Base-by-base conservation (phyloP, 1,284 basidiomycete species). In the Tranzscheliella williamsii region DNA sequence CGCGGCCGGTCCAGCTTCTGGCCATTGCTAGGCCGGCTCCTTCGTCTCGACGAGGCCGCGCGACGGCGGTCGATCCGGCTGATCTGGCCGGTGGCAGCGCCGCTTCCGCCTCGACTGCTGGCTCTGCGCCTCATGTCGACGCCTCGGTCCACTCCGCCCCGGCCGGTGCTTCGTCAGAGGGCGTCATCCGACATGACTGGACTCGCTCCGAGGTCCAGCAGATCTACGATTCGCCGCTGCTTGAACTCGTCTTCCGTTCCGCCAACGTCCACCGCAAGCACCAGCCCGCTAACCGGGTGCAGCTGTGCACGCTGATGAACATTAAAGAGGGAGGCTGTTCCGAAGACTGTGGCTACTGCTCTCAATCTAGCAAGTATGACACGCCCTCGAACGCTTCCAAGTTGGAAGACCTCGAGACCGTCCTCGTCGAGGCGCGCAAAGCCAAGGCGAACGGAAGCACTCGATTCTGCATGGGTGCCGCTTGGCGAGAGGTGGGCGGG, bases 271-370 rank as follows among this genome's bases (percentile, higher is more conserved):
- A 97, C 80, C 83, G 93, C 63, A 82, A 86, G 74, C 82, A 90
- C 78, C 91, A 96, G 67, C 89, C 94, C 79, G 86, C 91, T 26
- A 84, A 81, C 67, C 89, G 94, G 80, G 86, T 98, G 26, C 94
- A 98, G 81, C 84, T 98, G 20, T 97, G 93, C 77, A 97, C 94
- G 2, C 84, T 98, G 24, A 93, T 97, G 89, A 98, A 97, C 79
- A 98, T 98, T 80, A 98, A 98, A 81, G 93, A 75, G 31, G 75
- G 73, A 42, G 94, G 94, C 61, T 98, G 94, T 75, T 85, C 88
- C 37, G 94, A 98, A 81, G 91, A 98, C 79, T 98, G 94, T 81
- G 93, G 91, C 43, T 98, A 98, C 81, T 98, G 94, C 79, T 95
- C 94, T 21, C 94, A 98, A 79, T 95, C 91, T 11, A 91, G 90